Evolutionary conservation across 2,329 filamentous ascomycete genomes (phyloP), one percentile per base, ranked within the genome.

Genomic region (Alternaria consortialis): DNA sequence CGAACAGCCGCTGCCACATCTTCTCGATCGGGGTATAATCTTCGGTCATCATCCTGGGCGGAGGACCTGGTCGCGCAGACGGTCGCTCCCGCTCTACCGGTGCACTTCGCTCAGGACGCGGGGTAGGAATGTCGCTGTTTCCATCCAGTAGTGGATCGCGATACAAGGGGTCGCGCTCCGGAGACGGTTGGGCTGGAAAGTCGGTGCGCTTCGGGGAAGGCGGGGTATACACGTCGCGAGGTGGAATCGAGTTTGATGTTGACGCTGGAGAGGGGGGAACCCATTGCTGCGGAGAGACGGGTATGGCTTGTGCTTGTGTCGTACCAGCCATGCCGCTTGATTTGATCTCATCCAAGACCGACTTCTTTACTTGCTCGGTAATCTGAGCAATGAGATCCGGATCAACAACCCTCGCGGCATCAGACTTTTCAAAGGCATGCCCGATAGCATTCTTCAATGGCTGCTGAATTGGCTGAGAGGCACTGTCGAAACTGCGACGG

Each of bases 1-100:
- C 88, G 73, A 96, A 96, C 3, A 97, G 77, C 9, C 83, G 83
- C 6, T 91, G 90, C 93, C 93, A 97, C 73, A 89, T 89, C 73
- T 86, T 87, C 74, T 94, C 91, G 42, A 79, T 77, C 13, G 77
- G 76, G n/a, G 76, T 77, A 36, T 74, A 77, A 39, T 78, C 75
- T 31, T 79, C 77, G 27, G 74, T 74, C 15, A 70, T 66, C 66
- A 77, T 76, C 51, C 75, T 73, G 36, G 61, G 55, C 2, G 70
- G 64, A 13, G 71, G 68, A 29, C 64, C 44, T 29, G 77, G 78
- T 29, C 78, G 67, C 29, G 69, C 48, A 32, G 67, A 65, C 25
- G 68, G 46, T 42, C 61, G 62, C 6, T 76, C 72, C 11, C 65
- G 65, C 9, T 76, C 72, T 43, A 71, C 53, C 9, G 75, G 74